Conservation (phyloP, 2,329 filamentous ascomycete genomes). For the Aurifilum marmelostoma region DNA sequence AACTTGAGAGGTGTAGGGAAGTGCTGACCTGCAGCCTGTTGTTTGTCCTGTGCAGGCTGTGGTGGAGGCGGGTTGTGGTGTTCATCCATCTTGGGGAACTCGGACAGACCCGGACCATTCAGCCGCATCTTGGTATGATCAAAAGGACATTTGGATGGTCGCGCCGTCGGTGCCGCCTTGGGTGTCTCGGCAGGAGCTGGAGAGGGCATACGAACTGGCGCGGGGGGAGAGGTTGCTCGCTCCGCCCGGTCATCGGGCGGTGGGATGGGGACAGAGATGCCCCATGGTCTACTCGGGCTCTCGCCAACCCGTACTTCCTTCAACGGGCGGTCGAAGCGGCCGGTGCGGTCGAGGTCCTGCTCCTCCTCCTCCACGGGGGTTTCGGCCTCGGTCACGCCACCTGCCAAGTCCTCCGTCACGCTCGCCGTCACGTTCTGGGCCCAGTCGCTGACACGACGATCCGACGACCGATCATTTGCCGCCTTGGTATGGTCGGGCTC, state of each 20-base stretch:
- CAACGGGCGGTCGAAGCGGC: constrained; percentile 81
- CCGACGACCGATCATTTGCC: constrained; percentile 55
- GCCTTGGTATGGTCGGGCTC: constrained; percentile 52
- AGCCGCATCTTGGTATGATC: constrained; percentile 39
- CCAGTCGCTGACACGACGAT: constrained; percentile 82
- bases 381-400: constrained; percentile 40
- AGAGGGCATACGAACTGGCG: constrained; percentile 56
- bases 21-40: constrained; percentile 21
- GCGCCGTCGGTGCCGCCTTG: constrained; percentile 12
- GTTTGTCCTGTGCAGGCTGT: constrained; percentile 10
- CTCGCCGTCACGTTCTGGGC: constrained; percentile 73
- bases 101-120: constrained; percentile 24
- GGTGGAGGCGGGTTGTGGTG: constrained; percentile 24
- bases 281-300: constrained; percentile 91
- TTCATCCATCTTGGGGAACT: constrained; percentile 29
- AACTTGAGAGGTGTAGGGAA: constrained; percentile 27
- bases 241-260: constrained; percentile 50
- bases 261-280: constrained; percentile 67
- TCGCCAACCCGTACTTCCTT: constrained; percentile 93
- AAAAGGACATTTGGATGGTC: constrained; percentile 61
- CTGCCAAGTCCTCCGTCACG: constrained; percentile 38
- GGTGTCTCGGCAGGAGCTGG: constrained; percentile 36
- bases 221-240: constrained; percentile 58
- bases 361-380: constrained; percentile 46
- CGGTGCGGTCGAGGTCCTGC: constrained; percentile 64